A percentile compares a stretch with the other conserved stretches of the same genome.
These are phyloP conservation scores for Phylloporus sp. DNA, from an alignment of 768 basidiomycete genomes.

Conservation along the genomic window DNA sequence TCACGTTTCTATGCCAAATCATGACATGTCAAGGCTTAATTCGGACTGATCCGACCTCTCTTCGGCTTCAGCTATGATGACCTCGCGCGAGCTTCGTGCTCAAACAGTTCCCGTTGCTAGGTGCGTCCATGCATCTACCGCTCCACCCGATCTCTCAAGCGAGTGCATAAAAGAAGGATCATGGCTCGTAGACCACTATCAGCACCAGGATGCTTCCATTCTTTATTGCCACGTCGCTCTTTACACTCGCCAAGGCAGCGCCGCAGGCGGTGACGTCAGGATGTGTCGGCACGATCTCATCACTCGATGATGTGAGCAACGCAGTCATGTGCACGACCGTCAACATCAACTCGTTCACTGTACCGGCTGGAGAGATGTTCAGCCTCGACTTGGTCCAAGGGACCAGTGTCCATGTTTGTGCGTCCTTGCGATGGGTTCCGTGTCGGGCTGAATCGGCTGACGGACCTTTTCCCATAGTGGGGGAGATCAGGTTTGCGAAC, in stretches of 20 bases:
- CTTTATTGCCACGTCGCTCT: constrained; percentile 15
- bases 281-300: constrained; percentile 54
- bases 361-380: constrained; percentile 51
- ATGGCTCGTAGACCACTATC: not conserved
- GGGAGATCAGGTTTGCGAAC: constrained; percentile 56
- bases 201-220: constrained; percentile 6
- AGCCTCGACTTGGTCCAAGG: constrained; percentile 43
- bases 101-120: not conserved
- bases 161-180: constrained; percentile 3
- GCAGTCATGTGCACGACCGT: constrained; percentile 58
- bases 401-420: constrained; percentile 58
- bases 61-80: not conserved
- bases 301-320: constrained; percentile 44
- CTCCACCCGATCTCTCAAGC: not conserved
- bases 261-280: constrained; percentile 10
- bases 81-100: not conserved
- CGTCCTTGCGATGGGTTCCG: not conserved
- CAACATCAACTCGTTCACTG: constrained; percentile 53
- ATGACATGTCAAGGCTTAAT: not conserved
- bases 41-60: not conserved
- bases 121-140: not conserved
- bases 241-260: constrained; percentile 12
- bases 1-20: not conserved
- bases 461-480: constrained; percentile 38
- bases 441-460: not conserved